Evolutionary conservation across 192 early-diverging fungal genomes (phyloP), one percentile per base, ranked within the genome.

Genomic region (Paraglomus brasilianum): DNA sequence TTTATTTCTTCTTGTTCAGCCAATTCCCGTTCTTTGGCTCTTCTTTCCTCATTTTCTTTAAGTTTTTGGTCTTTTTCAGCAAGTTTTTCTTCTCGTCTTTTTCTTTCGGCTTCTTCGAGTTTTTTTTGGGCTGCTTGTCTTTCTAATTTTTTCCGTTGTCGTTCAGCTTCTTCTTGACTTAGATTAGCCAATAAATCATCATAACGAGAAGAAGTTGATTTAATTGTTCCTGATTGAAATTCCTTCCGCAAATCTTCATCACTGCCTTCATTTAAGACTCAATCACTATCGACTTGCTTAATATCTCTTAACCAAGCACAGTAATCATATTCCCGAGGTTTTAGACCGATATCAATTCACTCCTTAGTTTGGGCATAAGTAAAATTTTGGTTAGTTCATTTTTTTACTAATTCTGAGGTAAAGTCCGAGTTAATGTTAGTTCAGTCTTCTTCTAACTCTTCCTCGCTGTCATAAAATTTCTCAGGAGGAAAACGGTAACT

Each of bases 281-380:
- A 56, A 15, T 56, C 53, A 56, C 2, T 2, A 1, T 56, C 53
- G 4, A 56, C 53, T 10, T 56, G 1, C 30, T 56, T 56, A 24
- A 56, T 24, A 56, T 49, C 48, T 4, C 48, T 49, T 4, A 49
- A 19, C 4, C 48, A 49, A 49, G 48, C 48, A 49, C 48, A 56
- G 6, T 19, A 56, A 56, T 56, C 53, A 24, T n/a, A n/a, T 1
- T 56, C 53, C 1, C 2, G 1, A 56, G 30, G n/a, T 56, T 56
- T 56, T 24, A 56, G 3, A n/a, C 53, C 53, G 30, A 56, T 56
- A 56, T 56, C 53, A 22, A 56, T 56, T 56, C 53, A 56, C 6
- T 56, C 53, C 6, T 56, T 56, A 6, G 30, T 56, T 56, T 56
- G 19, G 19, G n/a, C 0, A 56, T 56, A 56, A 56, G 0, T 24